A percentile compares a stretch with the other conserved stretches of the same genome.
Evolutionary conservation across 1,284 basidiomycete species (phyloP).

Genomic region (Trichosporon faecale): DNA sequence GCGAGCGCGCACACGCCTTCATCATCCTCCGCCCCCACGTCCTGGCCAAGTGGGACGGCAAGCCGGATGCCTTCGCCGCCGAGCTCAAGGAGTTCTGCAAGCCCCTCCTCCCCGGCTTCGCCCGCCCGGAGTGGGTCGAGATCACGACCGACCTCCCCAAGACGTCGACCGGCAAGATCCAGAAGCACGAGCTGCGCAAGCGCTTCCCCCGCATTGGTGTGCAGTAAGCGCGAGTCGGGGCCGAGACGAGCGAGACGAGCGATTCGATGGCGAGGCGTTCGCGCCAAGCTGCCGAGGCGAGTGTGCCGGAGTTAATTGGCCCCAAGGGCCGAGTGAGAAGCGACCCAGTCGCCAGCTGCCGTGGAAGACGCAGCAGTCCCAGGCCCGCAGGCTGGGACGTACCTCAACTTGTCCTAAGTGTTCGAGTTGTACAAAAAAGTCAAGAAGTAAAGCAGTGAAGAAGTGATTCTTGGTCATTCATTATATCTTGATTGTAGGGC

Average conservation of each 20-base stretch:
- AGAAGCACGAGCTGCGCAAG: constrained; percentile 66
- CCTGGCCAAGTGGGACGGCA: constrained; percentile 6
- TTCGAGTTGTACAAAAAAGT: not conserved
- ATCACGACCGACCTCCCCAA: constrained; percentile 63
- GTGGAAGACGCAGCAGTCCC: no score
- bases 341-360: no score
- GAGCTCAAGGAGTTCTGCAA: constrained; percentile 21
- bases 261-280: no score
- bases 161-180: constrained; percentile 82
- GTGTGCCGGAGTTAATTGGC: no score
- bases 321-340: no score
- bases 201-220: constrained; percentile 26
- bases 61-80: constrained; percentile 16
- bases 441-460: not conserved
- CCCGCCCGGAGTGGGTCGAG: constrained; percentile 27
- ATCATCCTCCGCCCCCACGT: constrained; percentile 57
- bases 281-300: not conserved
- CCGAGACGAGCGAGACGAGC: not conserved
- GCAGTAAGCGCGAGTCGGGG: not conserved
- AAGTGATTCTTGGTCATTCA: not conserved
- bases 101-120: constrained; percentile 24
- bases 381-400: no score
- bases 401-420: not conserved
- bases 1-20: constrained; percentile 77
- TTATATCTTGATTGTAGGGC: not conserved